These are phyloP conservation scores for Fragilariopsis cylindrus DNA, from an alignment of 108 stramenopile species.

Conservation along the genomic window DNA sequence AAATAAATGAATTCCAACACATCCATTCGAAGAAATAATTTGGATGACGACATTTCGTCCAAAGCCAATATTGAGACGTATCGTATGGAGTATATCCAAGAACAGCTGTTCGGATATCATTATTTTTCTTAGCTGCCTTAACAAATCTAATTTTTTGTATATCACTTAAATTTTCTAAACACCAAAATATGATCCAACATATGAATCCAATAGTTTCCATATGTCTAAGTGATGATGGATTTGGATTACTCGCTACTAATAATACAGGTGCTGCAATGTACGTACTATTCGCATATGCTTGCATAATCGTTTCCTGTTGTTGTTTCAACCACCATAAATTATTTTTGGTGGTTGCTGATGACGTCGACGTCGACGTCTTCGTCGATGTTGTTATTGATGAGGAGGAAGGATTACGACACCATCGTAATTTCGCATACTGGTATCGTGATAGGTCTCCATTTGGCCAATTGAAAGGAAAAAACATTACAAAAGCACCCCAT, in stretches of 20 bases:
- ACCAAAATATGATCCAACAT: conserved; percentile 13
- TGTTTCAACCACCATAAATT: conserved; percentile 17
- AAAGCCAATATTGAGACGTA: background rate
- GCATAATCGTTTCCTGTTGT: conserved; percentile 22
- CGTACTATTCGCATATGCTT: conserved; percentile 21
- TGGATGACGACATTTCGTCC: conserved; percentile 24
- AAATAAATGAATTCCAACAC: conserved; percentile 11
- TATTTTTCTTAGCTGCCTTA: background rate
- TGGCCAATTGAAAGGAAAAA: conserved; percentile 18
- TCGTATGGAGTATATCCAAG: conserved; percentile 22
- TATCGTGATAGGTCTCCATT: conserved; percentile 23
- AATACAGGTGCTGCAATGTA: background rate
- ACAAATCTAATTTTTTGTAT: conserved; percentile 7
- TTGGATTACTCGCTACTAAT: conserved; percentile 12
- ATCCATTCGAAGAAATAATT: conserved; percentile 32
- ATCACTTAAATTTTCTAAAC: conserved; percentile 14
- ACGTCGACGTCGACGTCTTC: no score
- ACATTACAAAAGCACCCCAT: conserved; percentile 8
- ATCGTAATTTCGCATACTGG: conserved; percentile 23
- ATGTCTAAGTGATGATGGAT: background rate
- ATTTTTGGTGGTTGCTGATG: background rate
- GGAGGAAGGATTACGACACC: background rate
- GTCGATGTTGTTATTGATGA: background rate
- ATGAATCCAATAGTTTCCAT: conserved; percentile 15
- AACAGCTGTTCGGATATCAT: background rate